These are phyloP conservation scores for Pyrenochaeta sp. DNA, from an alignment of 2,329 filamentous ascomycete species.

Conservation along the genomic window DNA sequence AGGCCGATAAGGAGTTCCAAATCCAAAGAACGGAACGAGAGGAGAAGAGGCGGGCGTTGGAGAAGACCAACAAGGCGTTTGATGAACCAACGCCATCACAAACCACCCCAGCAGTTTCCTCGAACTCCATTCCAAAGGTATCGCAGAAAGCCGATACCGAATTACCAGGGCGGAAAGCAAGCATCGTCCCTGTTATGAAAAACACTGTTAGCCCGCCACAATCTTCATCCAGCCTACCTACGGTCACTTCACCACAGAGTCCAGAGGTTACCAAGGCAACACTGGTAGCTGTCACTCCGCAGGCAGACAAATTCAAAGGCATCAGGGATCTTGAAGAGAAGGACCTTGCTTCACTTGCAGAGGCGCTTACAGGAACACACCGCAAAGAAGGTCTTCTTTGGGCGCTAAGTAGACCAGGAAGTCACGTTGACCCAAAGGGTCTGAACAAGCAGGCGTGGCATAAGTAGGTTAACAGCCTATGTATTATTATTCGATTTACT, in stretches of 20 bases:
- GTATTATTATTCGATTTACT: neutral
- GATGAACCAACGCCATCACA: constrained; percentile 39
- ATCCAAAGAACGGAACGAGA: constrained; percentile 94
- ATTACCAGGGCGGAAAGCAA: constrained; percentile 39
- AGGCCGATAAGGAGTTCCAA: constrained; percentile 96
- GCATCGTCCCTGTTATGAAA: constrained; percentile 43
- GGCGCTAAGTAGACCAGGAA: constrained; percentile 90
- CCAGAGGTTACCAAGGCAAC: constrained; percentile 35
- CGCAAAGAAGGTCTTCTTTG: constrained; percentile 94
- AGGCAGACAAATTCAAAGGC: constrained; percentile 77
- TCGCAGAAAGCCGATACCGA: constrained; percentile 32
- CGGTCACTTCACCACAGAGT: constrained; percentile 36
- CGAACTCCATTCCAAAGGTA: constrained; percentile 35
- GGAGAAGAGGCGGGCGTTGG: constrained; percentile 87
- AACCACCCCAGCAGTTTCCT: constrained; percentile 26
- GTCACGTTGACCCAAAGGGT: constrained; percentile 92
- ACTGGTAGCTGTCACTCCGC: constrained; percentile 40
- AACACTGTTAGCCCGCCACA: constrained; percentile 43
- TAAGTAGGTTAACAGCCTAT: constrained; percentile 70
- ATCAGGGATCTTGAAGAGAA: constrained; percentile 92
- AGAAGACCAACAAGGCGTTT: constrained; percentile 75
- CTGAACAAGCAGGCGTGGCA: constrained; percentile 99
- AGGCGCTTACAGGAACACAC: constrained; percentile 68
- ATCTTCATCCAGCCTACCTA: constrained; percentile 33
- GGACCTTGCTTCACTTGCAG: constrained; percentile 55